Base-by-base conservation (phyloP, 441 rosid genomes). In the Melastoma candidum region DNA sequence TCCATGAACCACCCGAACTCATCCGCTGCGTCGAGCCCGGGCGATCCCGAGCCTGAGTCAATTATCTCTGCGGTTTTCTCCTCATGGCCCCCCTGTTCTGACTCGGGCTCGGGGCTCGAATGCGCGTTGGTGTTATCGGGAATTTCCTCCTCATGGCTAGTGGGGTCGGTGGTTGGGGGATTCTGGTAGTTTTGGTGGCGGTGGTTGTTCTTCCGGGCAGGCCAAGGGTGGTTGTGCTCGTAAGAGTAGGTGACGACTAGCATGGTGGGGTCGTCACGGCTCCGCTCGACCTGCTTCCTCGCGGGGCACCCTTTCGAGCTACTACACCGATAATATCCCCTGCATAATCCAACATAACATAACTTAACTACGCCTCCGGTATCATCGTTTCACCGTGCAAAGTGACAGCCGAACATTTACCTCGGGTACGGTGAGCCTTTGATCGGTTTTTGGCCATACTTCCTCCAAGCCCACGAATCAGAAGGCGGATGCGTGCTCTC, bases 391-490 rank as follows among this genome's bases (percentile, higher is more conserved):
- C 17, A 8, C 8, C 12, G 8, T 11, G 8, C 22, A 17, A 26
- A 48, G 46, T 29, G 41, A 10, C 12, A 12, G 4, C 36, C 39
- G 48, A 8, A 13, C 44, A 49, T 44, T 63, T 53, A 82, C 95
- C 95, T 82, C 11, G 98, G 98, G 65, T 82, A 92, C 45, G 98
- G 98, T 5, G 98, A 85, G 43, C 98, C 98, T 65, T 92, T 92
- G 83, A 92, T 88, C 63, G 98, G 98, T 67, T 92, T 92, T 55
- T 92, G 98, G 46, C 98, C 98, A 60, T 92, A 92, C 60, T 92
- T 92, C 63, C 98, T 65, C 98, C 98, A 92, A 0, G 98, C 95
- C 97, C 97, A 92, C n/a, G 95, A 88, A 73, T 92, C 98, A 0
- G 97, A 69, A 49, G 97, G 98, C 12, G 95, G 66, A 3, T 54